Base-by-base conservation (phyloP, 441 rosid genomes). In the Syzygium malaccense region DNA sequence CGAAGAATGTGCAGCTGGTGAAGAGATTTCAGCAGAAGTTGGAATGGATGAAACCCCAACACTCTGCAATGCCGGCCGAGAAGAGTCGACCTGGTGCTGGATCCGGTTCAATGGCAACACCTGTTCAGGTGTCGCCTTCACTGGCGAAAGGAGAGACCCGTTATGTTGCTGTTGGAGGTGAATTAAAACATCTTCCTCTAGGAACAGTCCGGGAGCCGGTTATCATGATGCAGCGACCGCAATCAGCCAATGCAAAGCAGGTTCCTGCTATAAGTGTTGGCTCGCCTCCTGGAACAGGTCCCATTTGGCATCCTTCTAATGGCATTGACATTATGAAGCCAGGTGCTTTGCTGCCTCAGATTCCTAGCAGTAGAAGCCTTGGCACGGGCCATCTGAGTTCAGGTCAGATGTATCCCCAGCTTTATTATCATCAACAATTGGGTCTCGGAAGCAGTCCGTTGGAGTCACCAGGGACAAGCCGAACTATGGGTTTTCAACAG, bases 1-100 rank as follows among this genome's bases (percentile, higher is more conserved):
- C 71, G 86, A 95, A 93, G 93, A 93, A 88, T 92, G 87, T 90
- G 86, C 98, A 93, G 91, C 92, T 95, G 66, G 86, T 94, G 93
- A 96, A 94, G 92, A 95, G 93, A 94, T 87, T 91, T 75, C 95
- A 94, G 49, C 93, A 92, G 2, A 95, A 92, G 92, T 60, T 93
- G 92, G 99, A 96, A 23, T 94, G 95, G 97, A 91, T 92, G 87
- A 97, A 94, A 92, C 94, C 95, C 48, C 98, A 92, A 90, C 96
- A 91, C 83, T 85, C 91, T 89, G 91, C 90, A 33, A 91, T 89
- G 49, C 90, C 92, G 83, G 86, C 91, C 14, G 98, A 96, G 66
- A 97, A 95, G 91, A 93, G 94, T 88, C 95, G 98, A 96, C 86
- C 93, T 55, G 88, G 75, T 88, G 88, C 94, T 7, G 95, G 93